Percentiles rank a stretch among this genome's conserved stretches.
phyloP scores from a whole-genome alignment of 176 grass and related monocot species.

The Zoysia japonica region DNA sequence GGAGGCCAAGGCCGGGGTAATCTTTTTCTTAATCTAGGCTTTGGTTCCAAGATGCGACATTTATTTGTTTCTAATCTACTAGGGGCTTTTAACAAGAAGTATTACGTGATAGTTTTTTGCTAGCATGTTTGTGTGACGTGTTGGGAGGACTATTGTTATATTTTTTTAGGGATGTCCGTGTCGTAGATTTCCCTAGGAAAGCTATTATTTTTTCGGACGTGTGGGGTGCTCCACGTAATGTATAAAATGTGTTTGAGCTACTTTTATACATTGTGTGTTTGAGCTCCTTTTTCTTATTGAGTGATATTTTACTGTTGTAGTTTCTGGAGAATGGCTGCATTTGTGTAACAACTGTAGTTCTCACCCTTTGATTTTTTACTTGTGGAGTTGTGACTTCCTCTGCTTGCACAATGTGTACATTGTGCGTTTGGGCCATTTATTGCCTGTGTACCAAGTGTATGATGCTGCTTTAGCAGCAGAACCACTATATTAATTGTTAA shows the following conservation, averaged over 20 bases:
- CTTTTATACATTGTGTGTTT: not conserved
- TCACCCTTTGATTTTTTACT: not conserved
- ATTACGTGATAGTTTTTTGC: not conserved
- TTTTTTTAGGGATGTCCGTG: not conserved
- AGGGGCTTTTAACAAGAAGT: not conserved
- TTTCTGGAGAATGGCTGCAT: not conserved
- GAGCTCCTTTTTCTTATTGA: not conserved
- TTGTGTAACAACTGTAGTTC: not conserved
- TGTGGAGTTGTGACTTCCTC: not conserved
- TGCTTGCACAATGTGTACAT: not conserved
- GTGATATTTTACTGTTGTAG: not conserved
- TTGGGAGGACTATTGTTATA: not conserved
- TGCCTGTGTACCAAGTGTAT: not conserved
- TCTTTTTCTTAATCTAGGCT: constrained; percentile 2
- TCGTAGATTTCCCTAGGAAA: not conserved
- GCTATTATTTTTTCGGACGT: not conserved
- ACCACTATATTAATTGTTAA: not conserved
- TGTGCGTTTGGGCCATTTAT: not conserved
- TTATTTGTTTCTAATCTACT: not conserved
- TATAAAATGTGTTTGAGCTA: not conserved
- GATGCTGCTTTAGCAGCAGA: not conserved
- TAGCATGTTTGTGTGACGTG: not conserved
- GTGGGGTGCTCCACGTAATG: not conserved
- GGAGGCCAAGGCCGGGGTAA: constrained; percentile 68
- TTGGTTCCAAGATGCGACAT: not conserved